Evolutionary conservation across 2,329 filamentous ascomycete genomes (phyloP).

Genomic region (Apiospora kogelbergensis): DNA sequence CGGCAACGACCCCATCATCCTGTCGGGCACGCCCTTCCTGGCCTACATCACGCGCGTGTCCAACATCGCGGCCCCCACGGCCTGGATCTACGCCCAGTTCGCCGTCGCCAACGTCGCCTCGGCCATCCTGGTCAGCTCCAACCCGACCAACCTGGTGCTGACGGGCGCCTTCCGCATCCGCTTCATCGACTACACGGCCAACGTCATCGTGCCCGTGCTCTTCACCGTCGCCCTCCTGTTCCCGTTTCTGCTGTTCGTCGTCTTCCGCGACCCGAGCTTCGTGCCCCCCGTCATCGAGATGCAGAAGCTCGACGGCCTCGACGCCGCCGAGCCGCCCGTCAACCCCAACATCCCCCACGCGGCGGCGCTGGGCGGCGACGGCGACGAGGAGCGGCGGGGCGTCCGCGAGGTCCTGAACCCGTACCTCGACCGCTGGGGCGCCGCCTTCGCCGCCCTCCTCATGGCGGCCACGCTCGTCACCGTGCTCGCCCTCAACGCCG

Average conservation of each 20-base stretch:
- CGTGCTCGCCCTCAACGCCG: slow-evolving; percentile 65
- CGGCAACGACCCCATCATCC: slow-evolving; percentile 73
- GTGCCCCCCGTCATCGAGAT: slow-evolving; percentile 67
- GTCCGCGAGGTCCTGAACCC: slow-evolving; percentile 76
- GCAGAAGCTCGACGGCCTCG: slow-evolving; percentile 54
- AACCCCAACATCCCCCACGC: slow-evolving; percentile 73
- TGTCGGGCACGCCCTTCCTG: slow-evolving; percentile 72
- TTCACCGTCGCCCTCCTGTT: slow-evolving; percentile 68
- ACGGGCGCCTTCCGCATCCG: slow-evolving; percentile 71
- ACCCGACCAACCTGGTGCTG: slow-evolving; percentile 74
- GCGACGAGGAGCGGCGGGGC: slow-evolving; percentile 55
- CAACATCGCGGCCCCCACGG: slow-evolving; percentile 69
- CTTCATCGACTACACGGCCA: slow-evolving; percentile 74
- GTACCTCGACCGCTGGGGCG: slow-evolving; percentile 66
- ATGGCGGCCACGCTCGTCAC: slow-evolving; percentile 69
- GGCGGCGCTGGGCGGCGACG: slow-evolving; percentile 46
- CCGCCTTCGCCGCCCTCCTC: slow-evolving; percentile 61
- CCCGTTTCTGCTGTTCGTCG: slow-evolving; percentile 67
- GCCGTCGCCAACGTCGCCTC: slow-evolving; percentile 74
- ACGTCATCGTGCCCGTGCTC: slow-evolving; percentile 72
- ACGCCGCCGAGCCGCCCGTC: slow-evolving; percentile 50
- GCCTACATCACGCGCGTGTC: slow-evolving; percentile 77
- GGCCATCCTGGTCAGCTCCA: slow-evolving; percentile 74
- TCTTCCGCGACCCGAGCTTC: slow-evolving; percentile 63
- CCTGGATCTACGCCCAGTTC: slow-evolving; percentile 74